Conservation (phyloP, 2,329 filamentous ascomycete species). For the Nigrospora oryzae region DNA sequence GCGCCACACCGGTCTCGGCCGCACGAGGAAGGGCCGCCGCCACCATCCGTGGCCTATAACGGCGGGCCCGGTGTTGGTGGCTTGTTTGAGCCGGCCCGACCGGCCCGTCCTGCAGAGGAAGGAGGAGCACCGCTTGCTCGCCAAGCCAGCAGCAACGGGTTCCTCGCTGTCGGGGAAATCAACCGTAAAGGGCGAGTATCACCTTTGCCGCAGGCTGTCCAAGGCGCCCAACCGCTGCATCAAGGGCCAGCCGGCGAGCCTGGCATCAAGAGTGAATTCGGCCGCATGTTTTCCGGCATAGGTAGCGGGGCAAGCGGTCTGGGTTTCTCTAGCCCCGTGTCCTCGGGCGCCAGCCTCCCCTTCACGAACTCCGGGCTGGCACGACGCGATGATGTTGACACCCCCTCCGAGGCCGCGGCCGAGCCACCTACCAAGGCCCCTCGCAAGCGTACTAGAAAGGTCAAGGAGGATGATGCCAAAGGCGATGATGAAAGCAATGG, state of each 20-base stretch:
- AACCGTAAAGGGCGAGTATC: conserved; percentile 79
- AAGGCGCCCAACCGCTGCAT: conserved; percentile 77
- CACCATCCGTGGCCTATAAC: conserved; percentile 41
- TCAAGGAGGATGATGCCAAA: conserved; percentile 66
- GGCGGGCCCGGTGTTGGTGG: conserved; percentile 28
- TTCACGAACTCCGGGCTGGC: conserved; percentile 35
- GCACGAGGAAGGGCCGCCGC: conserved; percentile 39
- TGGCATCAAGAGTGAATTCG: conserved; percentile 90
- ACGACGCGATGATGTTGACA: conserved; percentile 45
- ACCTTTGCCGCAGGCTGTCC: conserved; percentile 85
- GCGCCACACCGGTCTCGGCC: conserved; percentile 30
- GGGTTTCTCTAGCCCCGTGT: conserved; percentile 42
- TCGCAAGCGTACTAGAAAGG: conserved; percentile 54
- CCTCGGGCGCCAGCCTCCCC: conserved; percentile 31
- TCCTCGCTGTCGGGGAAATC: conserved; percentile 73
- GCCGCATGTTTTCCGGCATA: conserved; percentile 92
- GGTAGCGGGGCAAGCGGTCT: conserved; percentile 48
- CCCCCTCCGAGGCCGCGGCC: conserved; percentile 32
- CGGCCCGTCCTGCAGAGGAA: conserved; percentile 34
- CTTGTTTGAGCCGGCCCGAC: conserved; percentile 32
- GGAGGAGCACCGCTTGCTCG: conserved; percentile 39
- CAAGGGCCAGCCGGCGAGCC: conserved; percentile 74
- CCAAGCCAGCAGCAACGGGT: conserved; percentile 51
- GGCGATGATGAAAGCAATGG: conserved; percentile 59
- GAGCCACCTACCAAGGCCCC: conserved; percentile 34